These are phyloP conservation scores for Limonium bicolor DNA, from an alignment of 148 eudicot genomes.

Conservation along the genomic window DNA sequence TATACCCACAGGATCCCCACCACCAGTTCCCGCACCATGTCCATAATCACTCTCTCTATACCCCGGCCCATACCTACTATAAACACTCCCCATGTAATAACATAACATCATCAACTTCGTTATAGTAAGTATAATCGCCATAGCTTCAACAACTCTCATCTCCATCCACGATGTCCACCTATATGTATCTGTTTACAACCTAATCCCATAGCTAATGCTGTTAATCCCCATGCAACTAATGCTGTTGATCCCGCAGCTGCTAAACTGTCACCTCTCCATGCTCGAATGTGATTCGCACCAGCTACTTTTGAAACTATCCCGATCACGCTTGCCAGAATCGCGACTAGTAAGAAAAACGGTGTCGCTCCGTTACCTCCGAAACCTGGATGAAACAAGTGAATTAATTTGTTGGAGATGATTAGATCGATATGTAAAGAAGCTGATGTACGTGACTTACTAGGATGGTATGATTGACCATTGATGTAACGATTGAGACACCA, in stretches of 20 bases:
- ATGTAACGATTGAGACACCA: conserved; percentile 68
- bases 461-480: conserved; percentile 54
- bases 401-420: no score
- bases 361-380: conserved; percentile 54
- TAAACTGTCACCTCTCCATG: conserved; percentile 46
- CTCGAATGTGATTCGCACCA: conserved; percentile 27
- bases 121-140: conserved; percentile 33
- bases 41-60: conserved; percentile 23
- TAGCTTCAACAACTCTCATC: conserved; percentile 49
- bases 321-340: conserved; percentile 37
- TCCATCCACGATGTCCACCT: conserved; percentile 76
- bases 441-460: no score
- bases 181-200: conserved; percentile 64
- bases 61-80: conserved; percentile 20
- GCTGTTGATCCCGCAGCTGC: no score
- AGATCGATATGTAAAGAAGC: no score
- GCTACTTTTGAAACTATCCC: conserved; percentile 41
- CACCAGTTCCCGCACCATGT: background rate
- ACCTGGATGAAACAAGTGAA: no score
- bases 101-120: conserved; percentile 30
- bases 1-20: conserved; percentile 3
- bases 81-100: conserved; percentile 39
- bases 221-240: no score
- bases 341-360: conserved; percentile 20
- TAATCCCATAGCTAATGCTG: no score